phyloP scores from a whole-genome alignment of 2,329 filamentous ascomycete genomes.

The Cylindrodendrum hubeiense region DNA sequence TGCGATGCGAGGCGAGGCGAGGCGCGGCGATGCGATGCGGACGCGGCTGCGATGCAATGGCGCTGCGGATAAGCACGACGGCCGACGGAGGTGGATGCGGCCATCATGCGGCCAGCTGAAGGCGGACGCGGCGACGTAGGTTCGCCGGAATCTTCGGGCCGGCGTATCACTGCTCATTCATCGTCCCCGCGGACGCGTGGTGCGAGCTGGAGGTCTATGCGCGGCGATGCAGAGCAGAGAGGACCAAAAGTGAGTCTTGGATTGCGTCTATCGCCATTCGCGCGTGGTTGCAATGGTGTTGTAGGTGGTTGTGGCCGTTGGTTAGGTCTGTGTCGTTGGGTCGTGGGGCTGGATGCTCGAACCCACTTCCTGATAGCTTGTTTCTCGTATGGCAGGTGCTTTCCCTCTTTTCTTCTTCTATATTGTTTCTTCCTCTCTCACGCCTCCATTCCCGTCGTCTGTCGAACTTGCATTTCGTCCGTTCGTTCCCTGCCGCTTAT shows the following conservation, averaged over 20 bases:
- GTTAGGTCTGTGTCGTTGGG: not conserved
- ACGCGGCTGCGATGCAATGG: conserved; percentile 11
- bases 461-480: not conserved
- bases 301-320: conserved; percentile 3
- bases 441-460: not conserved
- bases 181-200: conserved; percentile 2
- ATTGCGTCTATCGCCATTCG: not conserved
- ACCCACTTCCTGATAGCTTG: conserved; percentile 19
- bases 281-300: not conserved
- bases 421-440: conserved; percentile 2
- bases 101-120: conserved; percentile 16
- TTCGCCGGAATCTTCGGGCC: conserved; percentile 17
- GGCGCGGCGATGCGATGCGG: conserved; percentile 15
- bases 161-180: not conserved
- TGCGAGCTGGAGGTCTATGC: not conserved
- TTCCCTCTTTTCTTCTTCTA: conserved; percentile 1
- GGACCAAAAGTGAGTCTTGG: not conserved
- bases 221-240: not conserved
- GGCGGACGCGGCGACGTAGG: conserved; percentile 1
- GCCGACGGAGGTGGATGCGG: conserved; percentile 3
- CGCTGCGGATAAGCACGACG: conserved; percentile 10
- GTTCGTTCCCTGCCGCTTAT: not conserved
- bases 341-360: not conserved
- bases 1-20: conserved; percentile 3
- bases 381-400: conserved; percentile 12